A percentile compares a stretch with the other conserved stretches of the same genome.
These are phyloP conservation scores for Candida silvicultrix DNA, from an alignment of 805 yeast genomes.

Conservation along the genomic window DNA sequence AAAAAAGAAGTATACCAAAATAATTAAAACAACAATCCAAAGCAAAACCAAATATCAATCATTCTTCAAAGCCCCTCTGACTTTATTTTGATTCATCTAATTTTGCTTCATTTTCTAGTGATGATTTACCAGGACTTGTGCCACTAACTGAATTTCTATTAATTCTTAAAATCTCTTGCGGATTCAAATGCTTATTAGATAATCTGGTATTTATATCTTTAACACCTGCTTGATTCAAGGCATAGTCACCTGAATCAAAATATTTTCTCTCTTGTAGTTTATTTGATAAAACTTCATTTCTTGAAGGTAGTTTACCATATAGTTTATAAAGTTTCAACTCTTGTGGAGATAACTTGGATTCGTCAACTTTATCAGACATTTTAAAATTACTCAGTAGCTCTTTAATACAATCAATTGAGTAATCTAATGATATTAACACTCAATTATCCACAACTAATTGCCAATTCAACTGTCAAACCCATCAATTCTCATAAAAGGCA, in stretches of 20 bases:
- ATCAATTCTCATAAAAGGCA: too few relatives aligned
- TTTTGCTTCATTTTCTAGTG: slow-evolving; percentile 44
- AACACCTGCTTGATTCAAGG: slow-evolving; percentile 68
- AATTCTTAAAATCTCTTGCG: slow-evolving; percentile 51
- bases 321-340: slow-evolving; percentile 71
- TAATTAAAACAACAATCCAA: too few relatives aligned
- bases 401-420: background rate
- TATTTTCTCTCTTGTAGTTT: slow-evolving; percentile 84
- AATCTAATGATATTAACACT: too few relatives aligned
- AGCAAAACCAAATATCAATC: too few relatives aligned
- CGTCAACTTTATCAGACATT: slow-evolving; percentile 32
- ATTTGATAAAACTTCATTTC: slow-evolving; percentile 65
- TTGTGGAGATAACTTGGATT: slow-evolving; percentile 62
- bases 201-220: slow-evolving; percentile 17
- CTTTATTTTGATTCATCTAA: background rate
- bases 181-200: slow-evolving; percentile 16
- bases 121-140: slow-evolving; percentile 36
- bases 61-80: background rate
- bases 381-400: too few relatives aligned
- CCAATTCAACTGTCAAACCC: too few relatives aligned
- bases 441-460: too few relatives aligned
- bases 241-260: slow-evolving; percentile 93
- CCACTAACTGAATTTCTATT: slow-evolving; percentile 55
- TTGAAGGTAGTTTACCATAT: slow-evolving; percentile 84
- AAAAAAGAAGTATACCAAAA: too few relatives aligned